Conservation (phyloP, 305 asterid genomes). For the Solanum chacoense region DNA sequence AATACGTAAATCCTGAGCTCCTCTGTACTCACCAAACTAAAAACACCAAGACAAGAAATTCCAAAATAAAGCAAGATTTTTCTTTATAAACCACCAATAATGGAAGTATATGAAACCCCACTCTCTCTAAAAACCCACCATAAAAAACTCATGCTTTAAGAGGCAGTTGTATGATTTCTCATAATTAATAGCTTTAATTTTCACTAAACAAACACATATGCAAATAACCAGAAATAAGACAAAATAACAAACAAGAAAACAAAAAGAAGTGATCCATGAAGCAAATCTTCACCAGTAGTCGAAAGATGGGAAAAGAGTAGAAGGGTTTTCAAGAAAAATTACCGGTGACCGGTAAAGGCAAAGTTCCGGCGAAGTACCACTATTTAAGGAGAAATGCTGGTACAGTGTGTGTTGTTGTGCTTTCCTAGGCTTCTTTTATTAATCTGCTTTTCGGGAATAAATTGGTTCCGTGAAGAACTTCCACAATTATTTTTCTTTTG, state of each 20-base stretch:
- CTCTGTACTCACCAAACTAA: not conserved
- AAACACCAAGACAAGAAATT: not conserved
- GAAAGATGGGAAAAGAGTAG: not conserved
- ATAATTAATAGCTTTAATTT: not conserved
- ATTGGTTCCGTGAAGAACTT: not conserved
- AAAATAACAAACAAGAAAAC: not conserved
- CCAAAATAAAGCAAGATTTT: not conserved
- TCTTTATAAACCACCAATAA: not conserved
- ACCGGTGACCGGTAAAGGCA: not conserved
- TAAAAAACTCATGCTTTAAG: not conserved
- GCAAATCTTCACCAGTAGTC: not conserved
- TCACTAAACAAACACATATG: not conserved
- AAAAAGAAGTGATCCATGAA: not conserved
- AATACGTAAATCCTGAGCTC: not conserved
- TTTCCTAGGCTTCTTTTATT: not conserved
- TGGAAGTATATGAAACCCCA: not conserved
- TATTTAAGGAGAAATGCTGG: not conserved
- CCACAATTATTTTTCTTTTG: not conserved
- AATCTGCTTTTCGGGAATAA: not conserved
- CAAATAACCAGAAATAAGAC: not conserved
- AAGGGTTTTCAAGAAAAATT: not conserved
- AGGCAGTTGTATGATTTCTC: not conserved
- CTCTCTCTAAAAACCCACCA: not conserved
- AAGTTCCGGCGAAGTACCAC: not conserved
- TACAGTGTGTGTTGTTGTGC: not conserved